Percentiles rank a stretch among this genome's conserved stretches.
phyloP scores from a whole-genome alignment of 2,329 filamentous ascomycete genomes.

The Fusarium sp. region DNA sequence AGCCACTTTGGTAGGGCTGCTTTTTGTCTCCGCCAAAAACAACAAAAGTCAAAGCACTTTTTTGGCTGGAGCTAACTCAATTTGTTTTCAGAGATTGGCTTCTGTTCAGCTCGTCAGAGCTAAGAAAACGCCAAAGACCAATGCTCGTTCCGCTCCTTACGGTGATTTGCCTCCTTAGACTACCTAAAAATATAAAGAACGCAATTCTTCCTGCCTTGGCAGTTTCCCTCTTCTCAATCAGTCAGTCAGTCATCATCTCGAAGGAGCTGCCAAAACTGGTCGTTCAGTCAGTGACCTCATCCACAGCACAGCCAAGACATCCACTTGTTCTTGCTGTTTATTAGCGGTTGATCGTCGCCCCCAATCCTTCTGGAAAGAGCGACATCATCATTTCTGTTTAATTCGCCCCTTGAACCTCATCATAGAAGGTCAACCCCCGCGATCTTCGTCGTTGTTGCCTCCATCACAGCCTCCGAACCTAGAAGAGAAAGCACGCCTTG shows the following conservation, averaged over 20 bases:
- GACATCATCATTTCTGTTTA: constrained; percentile 15
- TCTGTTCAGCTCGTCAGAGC: constrained; percentile 17
- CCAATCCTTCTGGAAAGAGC: constrained; percentile 8
- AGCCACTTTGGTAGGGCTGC: constrained; percentile 8
- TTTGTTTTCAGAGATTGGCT: constrained; percentile 1
- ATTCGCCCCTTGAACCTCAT: constrained; percentile 5
- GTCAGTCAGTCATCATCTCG: neutral
- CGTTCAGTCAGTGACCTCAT: constrained; percentile 24
- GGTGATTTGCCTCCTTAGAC: neutral
- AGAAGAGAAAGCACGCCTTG: constrained; percentile 1
- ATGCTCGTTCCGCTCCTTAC: neutral
- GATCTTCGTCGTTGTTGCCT: neutral
- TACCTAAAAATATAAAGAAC: neutral
- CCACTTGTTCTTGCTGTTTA: constrained; percentile 6
- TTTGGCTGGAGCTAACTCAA: constrained; percentile 8
- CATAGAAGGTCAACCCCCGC: neutral
- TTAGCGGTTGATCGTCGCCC: constrained; percentile 14
- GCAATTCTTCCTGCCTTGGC: neutral
- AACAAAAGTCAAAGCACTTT: neutral
- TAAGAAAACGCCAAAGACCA: neutral
- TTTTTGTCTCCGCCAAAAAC: neutral
- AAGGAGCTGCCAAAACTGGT: constrained; percentile 8
- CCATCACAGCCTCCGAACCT: neutral
- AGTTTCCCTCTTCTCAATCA: neutral
- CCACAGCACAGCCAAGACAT: constrained; percentile 4